Percentiles rank a stretch among this genome's conserved stretches.
Evolutionary conservation across 805 yeast species (phyloP).

Genomic region (Blastobotrys muscicola): DNA sequence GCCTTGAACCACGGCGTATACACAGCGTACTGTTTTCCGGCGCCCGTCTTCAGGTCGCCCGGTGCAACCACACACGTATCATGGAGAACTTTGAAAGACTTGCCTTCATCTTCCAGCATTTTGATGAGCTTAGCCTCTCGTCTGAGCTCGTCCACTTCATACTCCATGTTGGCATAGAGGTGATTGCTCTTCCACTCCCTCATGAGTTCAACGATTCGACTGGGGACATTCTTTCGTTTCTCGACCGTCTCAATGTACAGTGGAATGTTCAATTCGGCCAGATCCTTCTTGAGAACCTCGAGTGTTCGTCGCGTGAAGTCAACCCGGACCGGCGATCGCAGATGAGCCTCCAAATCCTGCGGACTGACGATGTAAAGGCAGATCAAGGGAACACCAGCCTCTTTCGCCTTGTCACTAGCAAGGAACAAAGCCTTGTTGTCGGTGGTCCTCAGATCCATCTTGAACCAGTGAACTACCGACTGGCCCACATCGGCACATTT

Average conservation of each 20-base stretch:
- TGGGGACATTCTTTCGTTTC: not conserved
- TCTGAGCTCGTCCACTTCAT: conserved; percentile 38
- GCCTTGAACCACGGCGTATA: conserved; percentile 36
- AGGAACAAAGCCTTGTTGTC: conserved; percentile 36
- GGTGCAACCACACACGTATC: conserved; percentile 37
- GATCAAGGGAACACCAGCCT: conserved; percentile 29
- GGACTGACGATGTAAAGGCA: conserved; percentile 35
- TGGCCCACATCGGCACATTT: not conserved
- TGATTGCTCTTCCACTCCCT: conserved; percentile 21
- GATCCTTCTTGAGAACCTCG: conserved; percentile 23
- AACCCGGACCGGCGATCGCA: conserved; percentile 35
- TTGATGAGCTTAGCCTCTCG: conserved; percentile 21
- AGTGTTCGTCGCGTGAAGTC: conserved; percentile 32
- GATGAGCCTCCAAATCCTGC: conserved; percentile 35
- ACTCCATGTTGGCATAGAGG: conserved; percentile 33
- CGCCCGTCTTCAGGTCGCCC: conserved; percentile 27
- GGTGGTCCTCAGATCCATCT: conserved; percentile 36
- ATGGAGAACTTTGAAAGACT: conserved; percentile 27
- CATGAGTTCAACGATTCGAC: conserved; percentile 18
- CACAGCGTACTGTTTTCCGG: conserved; percentile 33
- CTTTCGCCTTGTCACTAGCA: conserved; percentile 29
- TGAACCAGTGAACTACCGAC: conserved; percentile 34
- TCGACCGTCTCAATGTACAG: conserved; percentile 16
- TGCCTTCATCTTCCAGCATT: conserved; percentile 12
- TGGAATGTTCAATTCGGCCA: conserved; percentile 32